Base-by-base conservation (phyloP, 2,329 filamentous ascomycete species). In the Daldinia sp. region DNA sequence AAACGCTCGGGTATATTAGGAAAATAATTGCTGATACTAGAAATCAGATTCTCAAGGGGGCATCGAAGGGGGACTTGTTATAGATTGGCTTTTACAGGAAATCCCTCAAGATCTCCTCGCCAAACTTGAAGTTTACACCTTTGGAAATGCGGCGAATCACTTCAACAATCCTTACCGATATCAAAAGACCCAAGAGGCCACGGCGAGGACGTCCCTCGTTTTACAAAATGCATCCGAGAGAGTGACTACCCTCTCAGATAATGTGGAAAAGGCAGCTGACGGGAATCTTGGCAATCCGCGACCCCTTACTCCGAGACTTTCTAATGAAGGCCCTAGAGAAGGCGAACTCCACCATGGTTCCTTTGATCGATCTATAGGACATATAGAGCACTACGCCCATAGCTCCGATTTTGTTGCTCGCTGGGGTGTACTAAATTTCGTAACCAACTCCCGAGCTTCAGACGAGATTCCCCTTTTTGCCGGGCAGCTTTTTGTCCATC, bases 21-120 rank as follows among this genome's bases (percentile, higher is more conserved):
- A 3, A 15, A 19, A 17, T 7, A 6, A 11, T 30, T 19, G 1
- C 25, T 48, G 8, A 48, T 7, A 19, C 9, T 10, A 0, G 11
- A 30, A 10, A 2, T 11, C 13, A 48, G 43, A 48, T 17, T 48
- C 43, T 1, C 43, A 48, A 19, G 43, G 43, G 8, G 43, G 43
- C 0, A 48, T 48, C 23, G 43, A 48, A 30, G 43, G 43, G 2
- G 43, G 43, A 0, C 43, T 48, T 19, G 43, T 48, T 30, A 30
- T 48, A 48, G 43, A 48, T 17, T 48, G 43, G 43, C 43, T 48
- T 30, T 15, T 48, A 48, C 43, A 48, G 25, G 43, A 48, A n/a
- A 25, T 48, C 21, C 43, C 43, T 1, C 43, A 48, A 15, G 43
- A 48, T 48, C 43, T 48, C 17, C 43, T 48, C 8, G 43, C 43